These are phyloP conservation scores for Diaporthe ampelina DNA, from an alignment of 2,329 filamentous ascomycete species.

Conservation along the genomic window DNA sequence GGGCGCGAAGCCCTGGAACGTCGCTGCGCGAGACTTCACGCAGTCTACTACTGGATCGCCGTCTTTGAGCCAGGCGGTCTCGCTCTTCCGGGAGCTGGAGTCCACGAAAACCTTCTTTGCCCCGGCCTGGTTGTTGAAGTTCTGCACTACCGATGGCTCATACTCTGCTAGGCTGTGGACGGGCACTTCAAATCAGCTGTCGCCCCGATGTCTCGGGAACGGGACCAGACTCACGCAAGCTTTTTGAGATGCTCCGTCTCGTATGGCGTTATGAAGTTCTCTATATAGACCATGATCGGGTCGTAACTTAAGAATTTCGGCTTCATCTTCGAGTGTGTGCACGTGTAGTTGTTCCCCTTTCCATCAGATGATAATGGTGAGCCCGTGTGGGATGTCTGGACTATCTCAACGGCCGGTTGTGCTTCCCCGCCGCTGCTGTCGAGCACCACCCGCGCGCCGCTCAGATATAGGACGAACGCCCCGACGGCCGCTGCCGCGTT, in stretches of 20 bases:
- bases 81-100: conserved; percentile 12
- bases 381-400: neutral
- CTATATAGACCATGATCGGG: conserved; percentile 36
- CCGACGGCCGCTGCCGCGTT: conserved; percentile 11
- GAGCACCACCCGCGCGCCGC: conserved; percentile 23
- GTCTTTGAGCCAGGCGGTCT: conserved; percentile 31
- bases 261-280: conserved; percentile 26
- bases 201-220: too few relatives aligned
- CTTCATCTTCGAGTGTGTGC: conserved; percentile 20
- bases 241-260: conserved; percentile 27
- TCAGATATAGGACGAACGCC: conserved; percentile 10
- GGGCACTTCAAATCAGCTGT: neutral
- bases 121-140: conserved; percentile 10
- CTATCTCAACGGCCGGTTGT: neutral
- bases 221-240: conserved; percentile 12
- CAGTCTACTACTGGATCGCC: conserved; percentile 25
- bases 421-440: neutral
- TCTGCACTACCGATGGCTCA: conserved; percentile 33
- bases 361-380: neutral
- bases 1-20: conserved; percentile 29
- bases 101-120: conserved; percentile 8
- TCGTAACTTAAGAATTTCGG: conserved; percentile 33
- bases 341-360: conserved; percentile 22
- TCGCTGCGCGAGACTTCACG: neutral
- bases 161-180: conserved; percentile 22